These are phyloP conservation scores for Amniculicola lignicola DNA, from an alignment of 495 filamentous ascomycete species.

Conservation along the genomic window DNA sequence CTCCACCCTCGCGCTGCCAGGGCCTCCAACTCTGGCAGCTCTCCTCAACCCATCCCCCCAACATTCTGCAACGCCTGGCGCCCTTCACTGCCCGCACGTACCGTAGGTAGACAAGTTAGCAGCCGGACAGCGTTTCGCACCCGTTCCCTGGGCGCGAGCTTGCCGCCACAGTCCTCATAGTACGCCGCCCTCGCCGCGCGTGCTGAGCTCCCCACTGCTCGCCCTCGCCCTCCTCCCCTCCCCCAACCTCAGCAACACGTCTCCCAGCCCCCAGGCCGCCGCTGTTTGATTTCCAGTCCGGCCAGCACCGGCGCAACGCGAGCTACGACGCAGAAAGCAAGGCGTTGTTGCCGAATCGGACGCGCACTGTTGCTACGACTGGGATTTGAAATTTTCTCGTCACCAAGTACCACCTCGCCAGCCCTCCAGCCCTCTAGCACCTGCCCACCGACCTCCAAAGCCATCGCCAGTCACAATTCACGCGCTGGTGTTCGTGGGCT, in stretches of 20 bases:
- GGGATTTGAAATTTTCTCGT: constrained; percentile 4
- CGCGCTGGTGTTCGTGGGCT: constrained; percentile 6
- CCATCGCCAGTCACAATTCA: background rate
- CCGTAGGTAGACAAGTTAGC: too few relatives aligned
- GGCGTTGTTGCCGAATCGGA: constrained; percentile 23
- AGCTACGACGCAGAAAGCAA: constrained; percentile 7
- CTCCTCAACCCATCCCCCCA: too few relatives aligned
- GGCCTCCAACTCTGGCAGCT: too few relatives aligned
- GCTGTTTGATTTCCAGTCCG: constrained; percentile 2
- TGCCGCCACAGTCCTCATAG: background rate
- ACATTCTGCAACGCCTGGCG: too few relatives aligned
- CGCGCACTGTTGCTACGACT: background rate
- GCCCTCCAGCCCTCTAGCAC: constrained; percentile 1
- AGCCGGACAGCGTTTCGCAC: background rate
- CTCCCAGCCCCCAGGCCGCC: background rate
- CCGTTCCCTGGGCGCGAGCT: background rate
- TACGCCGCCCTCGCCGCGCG: background rate
- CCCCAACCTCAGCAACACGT: background rate
- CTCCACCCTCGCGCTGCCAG: too few relatives aligned
- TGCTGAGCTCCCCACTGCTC: too few relatives aligned
- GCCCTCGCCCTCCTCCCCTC: background rate
- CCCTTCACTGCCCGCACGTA: too few relatives aligned
- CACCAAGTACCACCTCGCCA: background rate
- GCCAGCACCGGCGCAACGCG: constrained; percentile 17
- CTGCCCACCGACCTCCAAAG: background rate